Conservation (phyloP, 1,139 yeast species). For the Taphrina flavorubra region DNA sequence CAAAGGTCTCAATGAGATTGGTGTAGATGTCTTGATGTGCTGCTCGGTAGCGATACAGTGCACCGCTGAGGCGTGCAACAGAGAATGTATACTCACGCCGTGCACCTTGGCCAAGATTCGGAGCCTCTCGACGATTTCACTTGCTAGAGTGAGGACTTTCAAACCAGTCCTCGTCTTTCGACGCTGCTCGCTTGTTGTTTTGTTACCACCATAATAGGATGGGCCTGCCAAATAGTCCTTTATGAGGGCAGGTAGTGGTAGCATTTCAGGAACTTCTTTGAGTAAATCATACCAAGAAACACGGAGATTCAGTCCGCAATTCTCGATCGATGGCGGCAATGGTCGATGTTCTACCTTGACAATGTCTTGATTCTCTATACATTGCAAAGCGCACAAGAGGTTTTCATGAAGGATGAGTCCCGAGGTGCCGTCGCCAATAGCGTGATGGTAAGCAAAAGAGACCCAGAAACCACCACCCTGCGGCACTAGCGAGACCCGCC, state of each 20-base stretch:
- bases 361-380: background rate
- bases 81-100: slow-evolving; percentile 23
- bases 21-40: slow-evolving; percentile 17
- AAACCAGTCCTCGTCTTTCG: slow-evolving; percentile 16
- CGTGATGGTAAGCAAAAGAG: slow-evolving; percentile 35
- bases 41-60: slow-evolving; percentile 15
- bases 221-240: background rate
- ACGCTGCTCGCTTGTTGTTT: slow-evolving; percentile 20
- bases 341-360: background rate
- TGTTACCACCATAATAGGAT: slow-evolving; percentile 17
- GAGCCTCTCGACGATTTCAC: background rate
- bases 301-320: slow-evolving; percentile 11
- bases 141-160: background rate
- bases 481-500: slow-evolving; percentile 25
- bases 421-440: slow-evolving; percentile 36
- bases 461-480: slow-evolving; percentile 10
- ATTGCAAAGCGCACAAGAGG: slow-evolving; percentile 15
- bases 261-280: slow-evolving; percentile 5
- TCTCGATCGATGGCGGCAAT: slow-evolving; percentile 29
- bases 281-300: slow-evolving; percentile 6
- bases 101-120: slow-evolving; percentile 5
- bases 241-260: slow-evolving; percentile 25
- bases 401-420: slow-evolving; percentile 40
- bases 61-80: slow-evolving; percentile 22
- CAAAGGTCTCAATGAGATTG: slow-evolving; percentile 31